A percentile compares a stretch with the other conserved stretches of the same genome.
phyloP scores from a whole-genome alignment of 257 asterid species.

The Scutellaria galericulata region DNA sequence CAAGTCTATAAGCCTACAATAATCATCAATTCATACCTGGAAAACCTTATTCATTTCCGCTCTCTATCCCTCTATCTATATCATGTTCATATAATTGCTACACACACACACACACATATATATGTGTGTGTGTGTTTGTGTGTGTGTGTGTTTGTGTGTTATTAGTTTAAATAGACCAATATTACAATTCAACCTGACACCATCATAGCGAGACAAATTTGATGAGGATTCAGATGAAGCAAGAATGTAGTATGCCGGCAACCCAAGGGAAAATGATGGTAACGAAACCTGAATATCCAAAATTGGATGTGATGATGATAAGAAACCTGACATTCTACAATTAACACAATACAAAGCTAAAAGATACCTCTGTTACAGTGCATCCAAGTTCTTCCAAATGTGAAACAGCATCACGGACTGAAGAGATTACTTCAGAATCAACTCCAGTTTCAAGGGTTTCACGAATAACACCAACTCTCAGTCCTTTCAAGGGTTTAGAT shows the following conservation, averaged over 20 bases:
- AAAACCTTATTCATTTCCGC: neutral
- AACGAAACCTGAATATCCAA: slow-evolving; percentile 67
- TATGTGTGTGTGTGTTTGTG: neutral
- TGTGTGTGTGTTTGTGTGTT: neutral
- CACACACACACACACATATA: too few relatives aligned
- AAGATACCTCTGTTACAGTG: slow-evolving; percentile 69
- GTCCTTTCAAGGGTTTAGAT: slow-evolving; percentile 83
- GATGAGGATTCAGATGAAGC: slow-evolving; percentile 97
- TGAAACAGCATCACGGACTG: slow-evolving; percentile 68
- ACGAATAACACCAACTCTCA: slow-evolving; percentile 83
- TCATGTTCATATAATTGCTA: neutral
- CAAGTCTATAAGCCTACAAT: slow-evolving; percentile 5
- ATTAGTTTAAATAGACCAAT: slow-evolving; percentile 10
- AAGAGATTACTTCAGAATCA: slow-evolving; percentile 74
- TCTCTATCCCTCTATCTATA: slow-evolving; percentile 4
- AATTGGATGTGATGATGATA: slow-evolving; percentile 30
- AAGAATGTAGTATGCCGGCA: slow-evolving; percentile 95
- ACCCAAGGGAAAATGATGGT: slow-evolving; percentile 94
- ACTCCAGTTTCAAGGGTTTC: slow-evolving; percentile 93
- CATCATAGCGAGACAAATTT: slow-evolving; percentile 96
- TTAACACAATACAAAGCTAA: slow-evolving; percentile 8
- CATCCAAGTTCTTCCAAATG: slow-evolving; percentile 95
- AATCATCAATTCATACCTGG: neutral
- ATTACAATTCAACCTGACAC: slow-evolving; percentile 65
- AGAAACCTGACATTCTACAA: slow-evolving; percentile 18